Base-by-base conservation (phyloP, 2,329 filamentous ascomycete genomes). In the Aureobasidium sp. region DNA sequence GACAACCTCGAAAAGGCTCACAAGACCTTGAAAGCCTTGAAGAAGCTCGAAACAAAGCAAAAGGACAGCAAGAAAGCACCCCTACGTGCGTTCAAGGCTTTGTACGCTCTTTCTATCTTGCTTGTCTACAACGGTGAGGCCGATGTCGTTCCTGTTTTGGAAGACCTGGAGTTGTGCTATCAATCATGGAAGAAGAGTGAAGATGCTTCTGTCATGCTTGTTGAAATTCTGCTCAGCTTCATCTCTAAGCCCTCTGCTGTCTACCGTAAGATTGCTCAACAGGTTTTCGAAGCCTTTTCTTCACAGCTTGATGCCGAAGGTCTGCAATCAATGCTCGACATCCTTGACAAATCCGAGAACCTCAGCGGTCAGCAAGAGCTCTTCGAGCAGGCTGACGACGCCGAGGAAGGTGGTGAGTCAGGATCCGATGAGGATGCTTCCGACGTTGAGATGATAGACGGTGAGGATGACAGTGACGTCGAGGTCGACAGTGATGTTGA, bases 201-300 rank as follows among this genome's bases (percentile, higher is more conserved):
- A 49, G 70, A 67, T 63, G 68, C 62, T 9, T 88, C 90, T 0
- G 86, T 90, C 69, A 82, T 90, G 29, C 76, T 97, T 9, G 86
- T 97, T 2, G 94, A 97, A 70, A 89, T 97, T 57, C 76, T 99
- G 8, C 79, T 97, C n/a, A 90, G 90, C 58, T 91, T 97, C 76
- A 84, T 95, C 2, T 90, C 91, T 0, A 90, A 91, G 65, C 89
- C 88, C 3, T 96, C 92, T 1, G 85, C 87, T 11, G 79, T 97
- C 57, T 89, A 96, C 78, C 85, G 91, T 34, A 90, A 92, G 68
- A 87, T 95, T 59, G 90, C 91, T 6, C 87, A 93, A 71, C 89
- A 94, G 69, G 91, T 96, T 0, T 97, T 97, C 71, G 84, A 87
- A 27, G 86, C 87, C 1, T 96, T 96, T 72, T 88, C 90, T 3